Conservation (phyloP, 1,284 basidiomycete genomes). For the Leccinum solheimii region DNA sequence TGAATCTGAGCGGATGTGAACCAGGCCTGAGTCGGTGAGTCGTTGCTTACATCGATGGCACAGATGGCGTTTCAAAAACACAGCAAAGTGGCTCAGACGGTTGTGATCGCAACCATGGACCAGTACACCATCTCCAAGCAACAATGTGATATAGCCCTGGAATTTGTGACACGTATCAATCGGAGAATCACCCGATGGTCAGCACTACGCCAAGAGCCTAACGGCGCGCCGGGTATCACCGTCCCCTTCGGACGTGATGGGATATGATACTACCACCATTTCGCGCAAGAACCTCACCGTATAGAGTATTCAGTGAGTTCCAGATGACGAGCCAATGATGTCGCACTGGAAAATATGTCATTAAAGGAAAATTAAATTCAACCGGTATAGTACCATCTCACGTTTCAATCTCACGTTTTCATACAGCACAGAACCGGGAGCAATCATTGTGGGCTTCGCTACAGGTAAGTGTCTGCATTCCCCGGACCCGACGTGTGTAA, state of each 20-base stretch:
- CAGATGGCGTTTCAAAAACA: background rate
- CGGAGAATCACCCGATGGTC: slow-evolving; percentile 38
- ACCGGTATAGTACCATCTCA: slow-evolving; percentile 42
- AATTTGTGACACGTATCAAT: background rate
- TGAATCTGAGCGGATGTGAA: slow-evolving; percentile 3
- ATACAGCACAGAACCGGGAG: slow-evolving; percentile 47
- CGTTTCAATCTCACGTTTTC: slow-evolving; percentile 46
- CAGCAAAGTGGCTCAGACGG: background rate
- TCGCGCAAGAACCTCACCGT: slow-evolving; percentile 14
- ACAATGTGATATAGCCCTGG: background rate
- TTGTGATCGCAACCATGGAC: slow-evolving; percentile 2
- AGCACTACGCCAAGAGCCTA: slow-evolving; percentile 42
- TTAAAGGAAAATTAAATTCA: slow-evolving; percentile 54
- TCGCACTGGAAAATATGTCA: slow-evolving; percentile 19
- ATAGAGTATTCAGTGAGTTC: background rate
- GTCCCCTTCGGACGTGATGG: slow-evolving; percentile 42
- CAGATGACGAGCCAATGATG: background rate
- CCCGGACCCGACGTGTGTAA: too few species aligned
- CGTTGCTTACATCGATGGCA: background rate
- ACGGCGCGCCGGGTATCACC: slow-evolving; percentile 44
- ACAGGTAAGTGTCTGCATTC: slow-evolving; percentile 32
- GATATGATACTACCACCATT: slow-evolving; percentile 42
- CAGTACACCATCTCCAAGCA: background rate
- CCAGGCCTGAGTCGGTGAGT: background rate
- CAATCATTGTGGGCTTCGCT: slow-evolving; percentile 46